These are phyloP conservation scores for Paratinospora sagittata DNA, from an alignment of 164 flowering plant species.

Conservation along the genomic window DNA sequence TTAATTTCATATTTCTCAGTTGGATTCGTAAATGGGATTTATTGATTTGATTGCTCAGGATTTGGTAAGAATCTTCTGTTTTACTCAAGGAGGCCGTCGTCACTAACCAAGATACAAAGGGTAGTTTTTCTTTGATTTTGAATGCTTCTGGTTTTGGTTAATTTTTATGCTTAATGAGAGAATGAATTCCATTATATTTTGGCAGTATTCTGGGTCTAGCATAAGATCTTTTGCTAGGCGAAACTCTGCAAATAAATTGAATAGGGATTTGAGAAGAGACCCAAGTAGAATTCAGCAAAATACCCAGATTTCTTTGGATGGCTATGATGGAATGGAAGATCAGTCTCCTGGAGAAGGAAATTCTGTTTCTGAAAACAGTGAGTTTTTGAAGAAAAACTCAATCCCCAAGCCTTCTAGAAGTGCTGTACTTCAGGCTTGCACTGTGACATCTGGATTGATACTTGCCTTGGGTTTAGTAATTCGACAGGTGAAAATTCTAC, in stretches of 20 bases:
- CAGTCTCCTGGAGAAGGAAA: constrained; percentile 14
- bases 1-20: background rate
- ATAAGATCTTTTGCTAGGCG: constrained; percentile 36
- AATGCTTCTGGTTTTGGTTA: background rate
- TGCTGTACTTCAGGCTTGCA: constrained; percentile 73
- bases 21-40: background rate
- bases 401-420: constrained; percentile 33
- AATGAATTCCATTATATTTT: background rate
- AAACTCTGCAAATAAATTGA: constrained; percentile 35
- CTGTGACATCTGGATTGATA: constrained; percentile 51
- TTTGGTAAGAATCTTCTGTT: background rate
- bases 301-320: constrained; percentile 15
- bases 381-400: constrained; percentile 17
- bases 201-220: constrained; percentile 27
- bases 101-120: background rate
- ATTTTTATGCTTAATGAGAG: background rate
- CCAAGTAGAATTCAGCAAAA: constrained; percentile 16
- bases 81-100: background rate
- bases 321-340: constrained; percentile 13
- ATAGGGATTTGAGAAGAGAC: constrained; percentile 19
- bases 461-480: constrained; percentile 56
- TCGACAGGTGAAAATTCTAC: constrained; percentile 48
- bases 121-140: background rate
- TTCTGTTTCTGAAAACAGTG: constrained; percentile 13
- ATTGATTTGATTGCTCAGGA: background rate